Evolutionary conservation across 768 basidiomycete species (phyloP).

Genomic region (Cubamyces sp.): DNA sequence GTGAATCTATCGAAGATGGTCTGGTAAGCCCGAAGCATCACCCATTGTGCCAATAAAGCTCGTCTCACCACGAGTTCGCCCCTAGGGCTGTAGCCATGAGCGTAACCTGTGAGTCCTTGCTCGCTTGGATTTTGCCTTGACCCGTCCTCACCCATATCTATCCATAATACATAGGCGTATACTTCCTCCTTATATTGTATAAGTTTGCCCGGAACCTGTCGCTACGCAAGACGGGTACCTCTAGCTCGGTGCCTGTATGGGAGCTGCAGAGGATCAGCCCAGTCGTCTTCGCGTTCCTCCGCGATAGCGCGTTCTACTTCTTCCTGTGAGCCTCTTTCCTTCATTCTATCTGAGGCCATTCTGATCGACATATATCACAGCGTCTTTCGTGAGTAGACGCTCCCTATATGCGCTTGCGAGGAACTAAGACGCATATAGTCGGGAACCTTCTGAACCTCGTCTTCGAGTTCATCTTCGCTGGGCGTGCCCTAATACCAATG

Average conservation of each 20-base stretch:
- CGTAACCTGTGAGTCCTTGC: constrained; percentile 7
- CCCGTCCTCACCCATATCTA: too few relatives aligned
- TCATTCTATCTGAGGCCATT: too few relatives aligned
- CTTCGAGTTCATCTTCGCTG: constrained; percentile 3
- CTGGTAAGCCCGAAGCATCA: neutral
- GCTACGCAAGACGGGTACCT: neutral
- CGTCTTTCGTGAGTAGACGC: neutral
- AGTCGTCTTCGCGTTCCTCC: constrained; percentile 15
- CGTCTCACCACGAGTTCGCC: neutral
- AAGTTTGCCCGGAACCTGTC: constrained; percentile 16
- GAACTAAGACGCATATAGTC: neutral
- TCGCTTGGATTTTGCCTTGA: too few relatives aligned
- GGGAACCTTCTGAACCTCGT: constrained; percentile 12
- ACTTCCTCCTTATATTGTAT: constrained; percentile 17
- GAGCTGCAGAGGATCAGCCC: constrained; percentile 15
- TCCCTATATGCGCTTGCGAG: neutral
- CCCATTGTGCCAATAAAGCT: neutral
- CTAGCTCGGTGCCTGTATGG: neutral
- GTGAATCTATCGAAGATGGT: neutral
- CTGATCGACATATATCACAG: neutral
- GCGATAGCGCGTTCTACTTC: constrained; percentile 19
- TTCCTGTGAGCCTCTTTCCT: constrained; percentile 5
- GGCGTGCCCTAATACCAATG: neutral
- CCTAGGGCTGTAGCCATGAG: constrained; percentile 10
- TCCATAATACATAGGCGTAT: too few relatives aligned